Percentiles rank a stretch among this genome's conserved stretches.
These are phyloP conservation scores for Abrus pulchellus DNA, from an alignment of 306 rosid species.

Conservation along the genomic window DNA sequence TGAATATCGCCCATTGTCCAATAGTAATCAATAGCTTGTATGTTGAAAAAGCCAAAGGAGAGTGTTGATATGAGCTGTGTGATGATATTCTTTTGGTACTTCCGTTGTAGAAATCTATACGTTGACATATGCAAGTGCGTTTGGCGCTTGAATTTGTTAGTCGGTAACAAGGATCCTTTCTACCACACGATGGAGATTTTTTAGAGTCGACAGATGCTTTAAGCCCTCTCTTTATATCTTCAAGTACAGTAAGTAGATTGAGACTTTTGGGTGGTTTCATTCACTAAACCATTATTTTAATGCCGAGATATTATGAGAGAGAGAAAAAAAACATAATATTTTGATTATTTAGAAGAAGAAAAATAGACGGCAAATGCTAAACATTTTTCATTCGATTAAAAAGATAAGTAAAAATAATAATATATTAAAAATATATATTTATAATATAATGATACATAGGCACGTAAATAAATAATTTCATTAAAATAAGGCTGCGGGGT, in stretches of 20 bases:
- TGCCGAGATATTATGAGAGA: not conserved
- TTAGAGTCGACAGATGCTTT: not conserved
- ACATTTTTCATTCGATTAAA: no score
- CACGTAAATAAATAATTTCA: no score
- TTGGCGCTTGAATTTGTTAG: conserved; percentile 13
- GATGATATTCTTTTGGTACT: not conserved
- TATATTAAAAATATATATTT: no score
- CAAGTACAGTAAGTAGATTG: not conserved
- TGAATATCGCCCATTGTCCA: not conserved
- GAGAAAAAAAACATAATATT: not conserved
- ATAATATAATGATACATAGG: no score
- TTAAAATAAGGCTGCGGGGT: no score
- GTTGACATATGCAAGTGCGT: not conserved
- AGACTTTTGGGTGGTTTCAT: not conserved
- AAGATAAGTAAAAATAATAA: no score
- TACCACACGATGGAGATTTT: not conserved
- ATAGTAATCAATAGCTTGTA: not conserved
- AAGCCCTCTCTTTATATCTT: not conserved
- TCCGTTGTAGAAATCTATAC: not conserved
- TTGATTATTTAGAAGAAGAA: not conserved
- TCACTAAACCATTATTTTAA: not conserved
- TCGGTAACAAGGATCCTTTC: not conserved
- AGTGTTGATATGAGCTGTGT: not conserved
- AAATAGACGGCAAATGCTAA: no score
- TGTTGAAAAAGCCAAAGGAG: not conserved